Conservation (phyloP, 495 filamentous ascomycete species). For the Stereocaulon alpinum region DNA sequence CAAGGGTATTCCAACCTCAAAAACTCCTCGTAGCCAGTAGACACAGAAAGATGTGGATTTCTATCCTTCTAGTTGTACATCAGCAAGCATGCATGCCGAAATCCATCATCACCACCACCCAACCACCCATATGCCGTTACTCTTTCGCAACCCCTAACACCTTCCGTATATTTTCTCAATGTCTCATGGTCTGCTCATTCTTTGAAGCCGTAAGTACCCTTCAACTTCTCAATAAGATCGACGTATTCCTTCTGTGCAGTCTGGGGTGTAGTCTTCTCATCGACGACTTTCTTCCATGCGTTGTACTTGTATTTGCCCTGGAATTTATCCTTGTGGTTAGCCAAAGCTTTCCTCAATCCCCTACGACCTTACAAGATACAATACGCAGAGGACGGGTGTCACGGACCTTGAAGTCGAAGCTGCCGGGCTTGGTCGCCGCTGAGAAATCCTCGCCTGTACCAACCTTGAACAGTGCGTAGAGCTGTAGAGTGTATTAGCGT, state of each 20-base stretch:
- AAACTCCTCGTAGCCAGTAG: too few relatives aligned
- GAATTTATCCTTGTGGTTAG: not conserved
- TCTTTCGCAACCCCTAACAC: too few relatives aligned
- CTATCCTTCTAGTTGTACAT: too few relatives aligned
- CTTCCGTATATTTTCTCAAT: too few relatives aligned
- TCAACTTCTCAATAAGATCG: constrained; percentile 54
- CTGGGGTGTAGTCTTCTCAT: constrained; percentile 45
- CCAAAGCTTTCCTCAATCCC: not conserved
- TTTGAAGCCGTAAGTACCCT: constrained; percentile 55
- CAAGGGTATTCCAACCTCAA: too few relatives aligned
- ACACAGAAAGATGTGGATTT: too few relatives aligned
- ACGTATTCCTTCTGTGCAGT: constrained; percentile 71
- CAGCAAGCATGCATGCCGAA: too few relatives aligned
- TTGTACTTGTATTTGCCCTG: constrained; percentile 72
- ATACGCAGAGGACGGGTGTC: not conserved
- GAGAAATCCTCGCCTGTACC: constrained; percentile 35
- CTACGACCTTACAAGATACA: not conserved
- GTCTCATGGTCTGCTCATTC: too few relatives aligned
- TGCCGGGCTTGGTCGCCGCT: constrained; percentile 35
- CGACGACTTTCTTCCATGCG: constrained; percentile 54
- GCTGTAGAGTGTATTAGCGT: constrained; percentile 25
- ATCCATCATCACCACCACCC: too few relatives aligned
- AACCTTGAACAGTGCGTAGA: constrained; percentile 53
- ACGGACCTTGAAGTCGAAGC: constrained; percentile 45
- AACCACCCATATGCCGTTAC: too few relatives aligned